Conservation (phyloP, 2,329 filamentous ascomycete species). For the Alternaria sp. region DNA sequence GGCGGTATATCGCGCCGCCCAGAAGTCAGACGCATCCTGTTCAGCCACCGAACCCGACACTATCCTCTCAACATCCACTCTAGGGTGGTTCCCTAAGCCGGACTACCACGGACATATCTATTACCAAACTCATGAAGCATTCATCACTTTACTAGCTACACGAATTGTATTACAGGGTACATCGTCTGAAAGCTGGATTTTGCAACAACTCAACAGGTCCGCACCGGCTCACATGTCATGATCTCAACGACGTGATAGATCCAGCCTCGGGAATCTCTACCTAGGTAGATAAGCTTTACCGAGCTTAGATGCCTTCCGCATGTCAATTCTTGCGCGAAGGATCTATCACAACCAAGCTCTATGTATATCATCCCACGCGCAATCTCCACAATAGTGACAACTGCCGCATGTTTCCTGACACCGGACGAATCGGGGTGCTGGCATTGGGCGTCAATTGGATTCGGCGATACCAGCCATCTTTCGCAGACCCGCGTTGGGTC, state of each 20-base stretch:
- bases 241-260: neutral
- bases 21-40: neutral
- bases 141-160: neutral
- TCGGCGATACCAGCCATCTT: conserved; percentile 9
- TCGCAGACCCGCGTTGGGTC: neutral
- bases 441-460: neutral
- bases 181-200: neutral
- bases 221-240: neutral
- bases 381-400: neutral
- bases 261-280: neutral
- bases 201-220: neutral
- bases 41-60: neutral
- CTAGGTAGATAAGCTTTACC: neutral
- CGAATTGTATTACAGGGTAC: neutral
- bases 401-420: neutral
- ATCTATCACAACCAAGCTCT: neutral
- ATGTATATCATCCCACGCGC: neutral
- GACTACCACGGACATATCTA: neutral
- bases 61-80: neutral
- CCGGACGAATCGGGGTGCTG: conserved; percentile 1
- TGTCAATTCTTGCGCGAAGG: neutral
- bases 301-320: neutral
- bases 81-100: neutral
- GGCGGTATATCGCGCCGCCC: neutral
- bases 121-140: neutral